Evolutionary conservation across 768 basidiomycete species (phyloP).

Genomic region (Tulasnella sp.): DNA sequence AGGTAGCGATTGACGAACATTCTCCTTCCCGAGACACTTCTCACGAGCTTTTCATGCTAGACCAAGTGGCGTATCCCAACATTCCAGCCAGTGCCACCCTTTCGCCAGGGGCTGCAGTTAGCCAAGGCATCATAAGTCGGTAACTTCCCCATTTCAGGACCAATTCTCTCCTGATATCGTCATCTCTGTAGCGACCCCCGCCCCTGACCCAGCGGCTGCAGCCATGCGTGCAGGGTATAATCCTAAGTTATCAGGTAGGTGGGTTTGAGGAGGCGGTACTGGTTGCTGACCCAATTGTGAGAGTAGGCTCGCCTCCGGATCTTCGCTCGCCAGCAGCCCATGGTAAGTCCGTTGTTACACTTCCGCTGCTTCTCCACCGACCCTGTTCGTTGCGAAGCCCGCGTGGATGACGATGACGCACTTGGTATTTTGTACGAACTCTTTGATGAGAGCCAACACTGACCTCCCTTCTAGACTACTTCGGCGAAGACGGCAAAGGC

Average conservation of each 20-base stretch:
- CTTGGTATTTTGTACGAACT: too few relatives aligned
- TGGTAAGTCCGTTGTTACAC: not conserved
- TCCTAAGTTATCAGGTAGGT: too few relatives aligned
- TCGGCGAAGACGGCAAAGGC: not conserved
- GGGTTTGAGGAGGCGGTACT: too few relatives aligned
- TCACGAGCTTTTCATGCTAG: not conserved
- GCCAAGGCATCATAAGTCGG: not conserved
- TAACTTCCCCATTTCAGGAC: not conserved
- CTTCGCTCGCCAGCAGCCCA: too few relatives aligned
- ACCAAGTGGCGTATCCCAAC: not conserved
- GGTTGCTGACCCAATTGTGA: too few relatives aligned
- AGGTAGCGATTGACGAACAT: not conserved
- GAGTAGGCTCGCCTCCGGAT: too few relatives aligned
- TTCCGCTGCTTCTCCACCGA: not conserved
- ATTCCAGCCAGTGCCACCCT: not conserved
- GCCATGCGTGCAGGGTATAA: not conserved
- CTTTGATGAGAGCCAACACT: not conserved
- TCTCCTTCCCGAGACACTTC: not conserved
- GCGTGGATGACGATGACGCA: too few relatives aligned
- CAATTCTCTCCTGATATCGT: not conserved
- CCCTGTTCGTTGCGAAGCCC: too few relatives aligned
- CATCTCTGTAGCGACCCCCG: not conserved
- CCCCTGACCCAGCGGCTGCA: not conserved
- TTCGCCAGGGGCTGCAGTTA: not conserved
- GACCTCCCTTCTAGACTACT: not conserved